A percentile compares a stretch with the other conserved stretches of the same genome.
Evolutionary conservation across 2,329 filamentous ascomycete genomes (phyloP).

Genomic region (Arthrobotrys iridis): DNA sequence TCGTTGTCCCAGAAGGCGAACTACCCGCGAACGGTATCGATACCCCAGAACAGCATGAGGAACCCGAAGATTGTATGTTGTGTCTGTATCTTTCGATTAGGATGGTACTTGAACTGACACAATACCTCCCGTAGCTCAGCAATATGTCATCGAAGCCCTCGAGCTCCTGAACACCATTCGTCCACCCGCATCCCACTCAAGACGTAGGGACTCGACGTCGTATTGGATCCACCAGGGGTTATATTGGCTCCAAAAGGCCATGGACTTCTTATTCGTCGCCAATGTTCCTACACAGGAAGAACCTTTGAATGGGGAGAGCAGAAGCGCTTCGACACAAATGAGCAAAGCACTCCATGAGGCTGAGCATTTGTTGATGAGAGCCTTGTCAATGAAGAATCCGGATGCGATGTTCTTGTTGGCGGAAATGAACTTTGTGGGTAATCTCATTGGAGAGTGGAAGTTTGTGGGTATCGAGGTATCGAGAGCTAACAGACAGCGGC

Average conservation of each 20-base stretch:
- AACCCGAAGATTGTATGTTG: constrained; percentile 16
- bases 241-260: constrained; percentile 42
- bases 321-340: constrained; percentile 33
- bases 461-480: not conserved
- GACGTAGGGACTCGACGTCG: constrained; percentile 36
- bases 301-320: constrained; percentile 29
- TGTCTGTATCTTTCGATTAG: not conserved
- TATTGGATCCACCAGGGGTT: constrained; percentile 32
- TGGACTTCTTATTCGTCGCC: constrained; percentile 45
- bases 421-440: constrained; percentile 81
- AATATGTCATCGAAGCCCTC: constrained; percentile 37
- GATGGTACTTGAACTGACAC: not conserved
- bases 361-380: constrained; percentile 55
- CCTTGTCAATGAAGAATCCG: constrained; percentile 66
- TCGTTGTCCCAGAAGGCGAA: constrained; percentile 8
- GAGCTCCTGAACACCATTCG: constrained; percentile 28
- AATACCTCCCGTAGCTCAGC: constrained; percentile 9
- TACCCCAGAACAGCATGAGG: not conserved
- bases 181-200: constrained; percentile 14
- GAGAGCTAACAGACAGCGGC: constrained; percentile 5
- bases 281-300: constrained; percentile 52
- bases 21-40: not conserved
- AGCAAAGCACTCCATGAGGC: constrained; percentile 53
- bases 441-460: not conserved
- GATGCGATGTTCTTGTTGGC: constrained; percentile 90